These are phyloP conservation scores for Paracoccidioides brasiliensis DNA, from an alignment of 2,329 filamentous ascomycete genomes.

Conservation along the genomic window DNA sequence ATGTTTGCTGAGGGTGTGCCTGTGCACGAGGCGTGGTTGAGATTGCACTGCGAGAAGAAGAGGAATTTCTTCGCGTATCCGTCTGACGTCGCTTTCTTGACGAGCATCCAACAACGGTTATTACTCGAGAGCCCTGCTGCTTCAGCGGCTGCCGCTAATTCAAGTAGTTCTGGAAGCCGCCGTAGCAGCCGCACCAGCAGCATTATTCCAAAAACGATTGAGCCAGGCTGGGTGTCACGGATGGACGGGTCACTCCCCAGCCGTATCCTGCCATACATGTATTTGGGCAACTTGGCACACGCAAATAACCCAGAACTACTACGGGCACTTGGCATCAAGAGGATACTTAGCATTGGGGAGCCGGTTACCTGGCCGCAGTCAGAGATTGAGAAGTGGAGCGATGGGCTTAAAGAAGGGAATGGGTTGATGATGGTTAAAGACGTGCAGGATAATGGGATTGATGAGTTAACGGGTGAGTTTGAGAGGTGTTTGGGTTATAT, in stretches of 20 bases:
- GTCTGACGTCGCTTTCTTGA: constrained; percentile 74
- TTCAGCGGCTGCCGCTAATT: constrained; percentile 6
- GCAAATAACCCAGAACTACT: constrained; percentile 87
- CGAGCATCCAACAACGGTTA: constrained; percentile 60
- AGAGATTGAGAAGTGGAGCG: constrained; percentile 52
- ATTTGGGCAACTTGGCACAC: constrained; percentile 82
- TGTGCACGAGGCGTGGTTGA: constrained; percentile 75
- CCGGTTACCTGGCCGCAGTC: constrained; percentile 66
- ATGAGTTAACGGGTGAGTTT: constrained; percentile 78
- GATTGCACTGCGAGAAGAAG: constrained; percentile 62
- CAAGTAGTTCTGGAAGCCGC: too few species aligned
- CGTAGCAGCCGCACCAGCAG: not conserved
- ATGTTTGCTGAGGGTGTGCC: constrained; percentile 79
- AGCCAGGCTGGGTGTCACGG: constrained; percentile 67
- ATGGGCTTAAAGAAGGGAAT: constrained; percentile 39
- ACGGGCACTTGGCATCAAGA: constrained; percentile 64
- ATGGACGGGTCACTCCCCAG: constrained; percentile 88
- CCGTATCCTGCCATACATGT: constrained; percentile 84
- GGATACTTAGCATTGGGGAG: constrained; percentile 87
- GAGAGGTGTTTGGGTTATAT: constrained; percentile 80
- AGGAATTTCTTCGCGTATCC: constrained; percentile 96
- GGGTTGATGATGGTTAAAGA: constrained; percentile 71
- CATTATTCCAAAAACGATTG: constrained; percentile 13
- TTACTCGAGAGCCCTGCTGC: constrained; percentile 39
- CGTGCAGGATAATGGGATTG: constrained; percentile 94